Evolutionary conservation across 2,329 filamentous ascomycete species (phyloP), one percentile per base, ranked within the genome.

Genomic region (Aspergillus puulaauensis): DNA sequence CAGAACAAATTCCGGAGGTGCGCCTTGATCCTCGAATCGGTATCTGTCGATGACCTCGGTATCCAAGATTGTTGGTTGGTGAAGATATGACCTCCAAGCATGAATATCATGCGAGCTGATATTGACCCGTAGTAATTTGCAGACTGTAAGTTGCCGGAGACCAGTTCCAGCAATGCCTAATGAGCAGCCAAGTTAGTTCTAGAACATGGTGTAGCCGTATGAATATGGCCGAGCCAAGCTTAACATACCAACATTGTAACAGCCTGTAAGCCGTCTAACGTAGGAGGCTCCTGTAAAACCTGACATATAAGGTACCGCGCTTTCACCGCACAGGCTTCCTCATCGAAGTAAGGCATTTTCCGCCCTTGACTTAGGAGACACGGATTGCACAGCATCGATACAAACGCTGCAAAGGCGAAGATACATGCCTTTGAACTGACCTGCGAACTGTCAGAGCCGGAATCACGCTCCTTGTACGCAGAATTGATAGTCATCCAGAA

Each of bases 1-100:
- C 83, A 86, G 63, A 86, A 86, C 0, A 85, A 41, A 50, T 72
- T 72, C 6, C 75, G 73, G 4, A 73, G 54, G 33, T 76, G 72
- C 4, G 63, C 51, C 14, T 69, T 66, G 7, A 56, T 63, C 52
- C 64, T 63, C 23, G 57, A 45, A 14, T 61, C 53, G n/a, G 50
- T 63, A 12, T 61, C 59, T 19, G 58, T 55, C 15, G 44, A 54
- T 4, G 56, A 60, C 9, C 43, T 27, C 4, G 31, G 78, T 73
- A 59, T 33, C 21, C 47, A 58, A 31, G 8, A 69, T 66, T 40
- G 68, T 64, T 45, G 54, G 27, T 55, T 61, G 21, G 60, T 57
- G 6, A 68, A 52, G 0, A 65, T 70, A 56, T 85, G 80, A 1
- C 74, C 82, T 0, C 81, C 80, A 1, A 85, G 72, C 50, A 76